These are phyloP conservation scores for Tolypocladium guangdongense DNA, from an alignment of 2,329 filamentous ascomycete genomes.

Conservation along the genomic window DNA sequence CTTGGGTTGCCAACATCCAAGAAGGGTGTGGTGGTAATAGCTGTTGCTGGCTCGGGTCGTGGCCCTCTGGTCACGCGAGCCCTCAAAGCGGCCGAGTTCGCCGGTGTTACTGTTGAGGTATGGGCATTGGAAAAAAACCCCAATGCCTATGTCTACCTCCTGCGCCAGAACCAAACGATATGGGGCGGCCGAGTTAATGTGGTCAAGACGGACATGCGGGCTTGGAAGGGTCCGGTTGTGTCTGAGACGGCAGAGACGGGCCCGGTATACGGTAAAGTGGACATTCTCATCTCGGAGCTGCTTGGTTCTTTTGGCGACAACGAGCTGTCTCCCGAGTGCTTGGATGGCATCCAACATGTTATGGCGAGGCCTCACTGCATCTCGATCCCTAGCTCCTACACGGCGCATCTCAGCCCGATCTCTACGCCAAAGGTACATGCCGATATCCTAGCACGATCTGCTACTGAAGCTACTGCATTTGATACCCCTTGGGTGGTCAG, in stretches of 20 bases:
- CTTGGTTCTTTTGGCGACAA: constrained; percentile 95
- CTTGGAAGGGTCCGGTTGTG: constrained; percentile 73
- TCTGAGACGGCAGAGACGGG: constrained; percentile 29
- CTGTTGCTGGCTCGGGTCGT: constrained; percentile 86
- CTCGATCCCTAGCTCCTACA: constrained; percentile 88
- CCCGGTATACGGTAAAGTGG: constrained; percentile 55
- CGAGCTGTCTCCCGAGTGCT: constrained; percentile 89
- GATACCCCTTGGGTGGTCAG: constrained; percentile 94
- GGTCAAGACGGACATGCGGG: constrained; percentile 94
- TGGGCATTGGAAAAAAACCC: constrained; percentile 98
- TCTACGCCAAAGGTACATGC: constrained; percentile 75
- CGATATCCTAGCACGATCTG: constrained; percentile 57
- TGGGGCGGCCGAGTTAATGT: constrained; percentile 77
- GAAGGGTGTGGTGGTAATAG: constrained; percentile 66
- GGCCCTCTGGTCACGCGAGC: constrained; percentile 86
- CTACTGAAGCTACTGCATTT: constrained; percentile 59
- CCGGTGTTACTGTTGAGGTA: constrained; percentile 68
- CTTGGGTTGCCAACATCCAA: constrained; percentile 62
- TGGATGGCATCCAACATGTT: constrained; percentile 90
- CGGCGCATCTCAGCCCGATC: constrained; percentile 86
- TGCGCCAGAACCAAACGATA: constrained; percentile 71
- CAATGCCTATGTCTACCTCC: constrained; percentile 88
- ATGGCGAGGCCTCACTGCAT: constrained; percentile 71
- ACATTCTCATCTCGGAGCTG: constrained; percentile 89
- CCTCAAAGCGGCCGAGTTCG: constrained; percentile 64